phyloP scores from a whole-genome alignment of 805 yeast species.

The Phaffomyces opuntiae region DNA sequence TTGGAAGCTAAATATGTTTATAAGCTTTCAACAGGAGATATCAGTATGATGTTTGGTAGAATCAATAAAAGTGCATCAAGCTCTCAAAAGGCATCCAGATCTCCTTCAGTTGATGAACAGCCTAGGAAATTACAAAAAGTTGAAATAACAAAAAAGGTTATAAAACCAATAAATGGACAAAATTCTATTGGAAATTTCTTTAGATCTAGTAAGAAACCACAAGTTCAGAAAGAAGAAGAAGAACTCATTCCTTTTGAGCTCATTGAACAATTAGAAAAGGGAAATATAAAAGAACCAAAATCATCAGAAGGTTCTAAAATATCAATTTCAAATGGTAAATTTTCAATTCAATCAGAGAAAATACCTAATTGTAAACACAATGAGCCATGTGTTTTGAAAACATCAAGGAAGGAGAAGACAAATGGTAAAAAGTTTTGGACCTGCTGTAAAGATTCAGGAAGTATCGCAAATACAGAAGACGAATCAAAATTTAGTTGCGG shows the following conservation, averaged over 20 bases:
- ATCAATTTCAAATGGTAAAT: conserved; percentile 12
- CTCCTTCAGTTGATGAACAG: neutral
- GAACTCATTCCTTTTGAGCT: conserved; percentile 1
- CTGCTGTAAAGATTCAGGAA: conserved; percentile 34
- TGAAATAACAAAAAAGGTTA: conserved; percentile 1
- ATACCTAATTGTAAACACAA: conserved; percentile 44
- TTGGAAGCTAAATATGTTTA: conserved; percentile 50
- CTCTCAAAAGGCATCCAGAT: neutral
- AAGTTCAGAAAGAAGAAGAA: neutral
- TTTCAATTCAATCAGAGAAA: conserved; percentile 14
- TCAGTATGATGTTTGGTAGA: conserved; percentile 29
- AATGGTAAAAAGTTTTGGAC: conserved; percentile 51
- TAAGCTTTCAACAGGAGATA: conserved; percentile 30
- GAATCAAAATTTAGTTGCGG: conserved; percentile 38
- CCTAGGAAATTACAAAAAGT: neutral
- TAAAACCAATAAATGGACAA: conserved; percentile 4
- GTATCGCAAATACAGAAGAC: conserved; percentile 7
- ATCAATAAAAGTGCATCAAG: conserved; percentile 9
- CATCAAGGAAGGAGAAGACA: conserved; percentile 36
- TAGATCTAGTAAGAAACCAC: conserved; percentile 3
- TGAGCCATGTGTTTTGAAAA: conserved; percentile 37
- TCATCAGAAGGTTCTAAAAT: neutral
- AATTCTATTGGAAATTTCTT: conserved; percentile 13
- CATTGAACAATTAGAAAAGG: neutral
- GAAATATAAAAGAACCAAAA: neutral